These are phyloP conservation scores for Phialophora expanda DNA, from an alignment of 2,329 filamentous ascomycete species.

Conservation along the genomic window DNA sequence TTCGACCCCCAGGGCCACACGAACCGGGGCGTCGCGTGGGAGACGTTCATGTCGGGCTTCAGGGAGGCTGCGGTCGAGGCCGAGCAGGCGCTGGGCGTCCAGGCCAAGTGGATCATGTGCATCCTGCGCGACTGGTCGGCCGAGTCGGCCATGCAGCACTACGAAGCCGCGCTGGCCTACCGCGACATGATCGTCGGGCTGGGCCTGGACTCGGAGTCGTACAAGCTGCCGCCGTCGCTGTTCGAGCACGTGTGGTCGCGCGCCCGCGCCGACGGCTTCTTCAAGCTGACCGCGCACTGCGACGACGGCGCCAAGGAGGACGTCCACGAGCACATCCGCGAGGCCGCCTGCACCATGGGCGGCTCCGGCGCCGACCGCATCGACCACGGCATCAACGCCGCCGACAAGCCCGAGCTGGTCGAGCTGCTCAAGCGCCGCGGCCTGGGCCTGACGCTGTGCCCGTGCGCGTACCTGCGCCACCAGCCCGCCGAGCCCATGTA, in stretches of 20 bases:
- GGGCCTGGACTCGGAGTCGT: slow-evolving; percentile 19
- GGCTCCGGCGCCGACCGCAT: slow-evolving; percentile 41
- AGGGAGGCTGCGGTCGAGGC: slow-evolving; percentile 44
- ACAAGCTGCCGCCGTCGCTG: slow-evolving; percentile 20
- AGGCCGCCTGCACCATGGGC: slow-evolving; percentile 45
- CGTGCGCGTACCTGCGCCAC: slow-evolving; percentile 47
- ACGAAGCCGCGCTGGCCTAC: slow-evolving; percentile 44
- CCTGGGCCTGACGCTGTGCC: slow-evolving; percentile 52
- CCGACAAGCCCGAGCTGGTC: slow-evolving; percentile 46
- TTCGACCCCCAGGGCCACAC: slow-evolving; percentile 54
- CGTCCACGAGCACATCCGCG: slow-evolving; percentile 50
- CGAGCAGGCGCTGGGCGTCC: slow-evolving; percentile 39
- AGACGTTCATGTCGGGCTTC: slow-evolving; percentile 47
- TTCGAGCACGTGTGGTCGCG: slow-evolving; percentile 21
- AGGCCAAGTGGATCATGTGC: slow-evolving; percentile 50
- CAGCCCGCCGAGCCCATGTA: slow-evolving; percentile 37
- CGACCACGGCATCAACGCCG: slow-evolving; percentile 52
- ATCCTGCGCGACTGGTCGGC: slow-evolving; percentile 52
- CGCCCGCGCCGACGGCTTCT: slow-evolving; percentile 50
- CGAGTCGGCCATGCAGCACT: slow-evolving; percentile 47
- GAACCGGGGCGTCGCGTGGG: slow-evolving; percentile 45
- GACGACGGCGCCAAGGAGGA: slow-evolving; percentile 56
- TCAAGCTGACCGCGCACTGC: slow-evolving; percentile 55
- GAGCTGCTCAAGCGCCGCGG: slow-evolving; percentile 42
- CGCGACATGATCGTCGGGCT: slow-evolving; percentile 24